Evolutionary conservation across 306 rosid genomes (phyloP).

Genomic region (Hippophae rhamnoides): DNA sequence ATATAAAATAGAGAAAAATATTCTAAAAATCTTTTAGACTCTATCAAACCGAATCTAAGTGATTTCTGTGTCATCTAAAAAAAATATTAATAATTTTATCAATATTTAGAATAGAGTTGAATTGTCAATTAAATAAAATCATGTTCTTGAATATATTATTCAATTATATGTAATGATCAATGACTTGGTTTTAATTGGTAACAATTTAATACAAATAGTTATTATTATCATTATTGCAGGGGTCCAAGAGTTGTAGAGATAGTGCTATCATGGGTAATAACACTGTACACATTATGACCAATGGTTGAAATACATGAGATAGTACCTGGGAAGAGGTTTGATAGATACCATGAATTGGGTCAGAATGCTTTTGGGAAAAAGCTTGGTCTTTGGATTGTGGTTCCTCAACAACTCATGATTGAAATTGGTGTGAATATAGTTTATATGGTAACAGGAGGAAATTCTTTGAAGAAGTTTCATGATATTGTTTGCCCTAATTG

Average conservation of each 20-base stretch:
- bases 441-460: slow-evolving; percentile 41
- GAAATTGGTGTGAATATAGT: slow-evolving; percentile 26
- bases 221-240: slow-evolving; percentile 11
- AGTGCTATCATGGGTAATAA: slow-evolving; percentile 32
- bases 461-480: slow-evolving; percentile 28
- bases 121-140: too few relatives aligned
- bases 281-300: slow-evolving; percentile 37
- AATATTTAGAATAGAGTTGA: too few relatives aligned
- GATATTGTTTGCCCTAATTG: slow-evolving; percentile 14
- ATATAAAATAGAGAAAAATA: too few relatives aligned
- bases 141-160: too few relatives aligned
- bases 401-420: slow-evolving; percentile 34
- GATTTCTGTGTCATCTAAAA: too few relatives aligned
- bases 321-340: slow-evolving; percentile 29
- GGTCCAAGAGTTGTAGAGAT: slow-evolving; percentile 29
- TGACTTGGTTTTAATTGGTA: too few relatives aligned
- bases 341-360: slow-evolving; percentile 38
- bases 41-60: too few relatives aligned
- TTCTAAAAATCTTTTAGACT: too few relatives aligned
- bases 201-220: too few relatives aligned
- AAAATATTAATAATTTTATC: too few relatives aligned
- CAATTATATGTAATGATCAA: too few relatives aligned
- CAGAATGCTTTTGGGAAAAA: slow-evolving; percentile 32
- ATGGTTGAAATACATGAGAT: slow-evolving; percentile 41
- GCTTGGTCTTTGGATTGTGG: slow-evolving; percentile 33